Evolutionary conservation across 1,284 basidiomycete species (phyloP), one percentile per base, ranked within the genome.

Genomic region (Volvariella surrecta): DNA sequence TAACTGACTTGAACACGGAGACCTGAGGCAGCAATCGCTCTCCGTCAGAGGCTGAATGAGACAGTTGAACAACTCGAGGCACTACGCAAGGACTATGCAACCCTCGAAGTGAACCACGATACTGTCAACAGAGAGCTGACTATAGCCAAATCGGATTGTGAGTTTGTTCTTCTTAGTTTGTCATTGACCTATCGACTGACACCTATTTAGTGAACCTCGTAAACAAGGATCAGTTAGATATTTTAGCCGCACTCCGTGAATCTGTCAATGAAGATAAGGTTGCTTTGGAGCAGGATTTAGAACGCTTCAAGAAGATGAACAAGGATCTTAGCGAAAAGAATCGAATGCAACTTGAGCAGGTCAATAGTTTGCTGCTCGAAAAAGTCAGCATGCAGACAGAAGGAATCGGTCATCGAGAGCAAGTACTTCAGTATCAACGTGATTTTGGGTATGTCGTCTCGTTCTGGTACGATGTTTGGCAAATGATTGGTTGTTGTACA

Each of bases 341-440:
- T 59, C 75, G 82, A 54, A 89, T 93, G 82, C 89, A 94, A 56
- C 76, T 93, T 34, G 90, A 94, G 63, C 90, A 95, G 60, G 79
- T 93, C 58, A 92, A 93, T 53, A 74, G 63, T 3, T 70, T 97
- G 30, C 66, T 98, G 2, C 68, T 95, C 44, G 94, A 97, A 60
- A 97, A 97, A 67, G 84, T 96, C 45, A 88, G 77, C 52, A 63
- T 96, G 38, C 94, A 96, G 61, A 83, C 79, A 51, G 87, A 91
- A 39, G 82, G 87, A 18, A 89, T 94, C 51, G 81, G 81, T 21
- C 86, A 90, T 54, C 71, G 89, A 46, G 91, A 94, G 57, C 77
- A 70, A 58, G 80, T 89, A 74, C 66, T 95, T 30, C 81, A 86
- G 55, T 75, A 88, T 42, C 87, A 90, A 56, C 75, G 82, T 41